Evolutionary conservation across 768 basidiomycete species (phyloP), one percentile per base, ranked within the genome.

Genomic region (Agaricus sinodeliciosus): DNA sequence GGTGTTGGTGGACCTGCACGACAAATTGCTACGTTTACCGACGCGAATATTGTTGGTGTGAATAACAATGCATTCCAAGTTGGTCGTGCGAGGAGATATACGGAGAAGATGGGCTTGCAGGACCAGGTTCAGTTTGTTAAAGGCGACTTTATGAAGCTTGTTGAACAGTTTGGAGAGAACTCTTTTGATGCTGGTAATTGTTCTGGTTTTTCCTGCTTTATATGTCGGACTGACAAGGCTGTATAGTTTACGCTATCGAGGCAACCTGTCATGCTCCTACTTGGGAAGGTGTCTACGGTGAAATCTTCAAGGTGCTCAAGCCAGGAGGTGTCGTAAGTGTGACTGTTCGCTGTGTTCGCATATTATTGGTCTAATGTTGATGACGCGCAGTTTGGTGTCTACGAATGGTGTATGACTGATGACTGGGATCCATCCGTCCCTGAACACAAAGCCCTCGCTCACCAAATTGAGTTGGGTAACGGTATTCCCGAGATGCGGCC

Each of bases 371-470:
- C n/a, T 22, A 22, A 19, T 16, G 37, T 39, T 48, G 4, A 16
- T 13, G 40, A 34, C 19, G 9, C 16, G n/a, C 54, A 94, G 89
- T 96, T 96, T 68, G 95, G 94, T 63, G 89, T 98, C 35, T 99
- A 98, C 70, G 96, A 98, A 67, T 99, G 95, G 95, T 86, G 84
- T 69, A 97, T 99, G 96, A 97, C 96, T 16, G 94, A 97, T 67
- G 66, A 69, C 3, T 94, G 94, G 90, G 88, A 97, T 69, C 80
- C 89, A 36, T 79, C 87, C 43, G 87, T 77, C 64, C 88, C 93
- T 15, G 69, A 78, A 49, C 95, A 98, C 79, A 94, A 94, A 72
- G 79, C 79, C 42, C 83, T 98, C 54, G 90, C 91, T 11, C 94
- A 97, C 72, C 80, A 80, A 56, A 87, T 97, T 56, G 94, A 97